Evolutionary conservation across 73 alveolate genomes (phyloP).

Genomic region (Breviolum minutum): DNA sequence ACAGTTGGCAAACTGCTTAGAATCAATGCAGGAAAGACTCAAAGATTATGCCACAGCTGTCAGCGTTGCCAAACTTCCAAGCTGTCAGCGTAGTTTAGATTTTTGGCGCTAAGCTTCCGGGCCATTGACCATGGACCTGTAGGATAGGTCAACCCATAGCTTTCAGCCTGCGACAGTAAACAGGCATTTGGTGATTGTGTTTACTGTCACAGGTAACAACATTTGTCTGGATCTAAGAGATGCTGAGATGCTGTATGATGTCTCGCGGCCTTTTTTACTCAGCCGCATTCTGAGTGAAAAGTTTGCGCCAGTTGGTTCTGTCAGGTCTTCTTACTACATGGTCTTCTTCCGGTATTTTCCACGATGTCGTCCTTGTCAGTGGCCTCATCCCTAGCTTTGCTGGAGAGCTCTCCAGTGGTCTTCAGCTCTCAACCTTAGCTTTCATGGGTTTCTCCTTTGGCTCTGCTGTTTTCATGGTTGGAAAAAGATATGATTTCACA

Average conservation of each 20-base stretch:
- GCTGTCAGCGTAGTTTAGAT: neutral
- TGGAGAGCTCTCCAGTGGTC: too few relatives aligned
- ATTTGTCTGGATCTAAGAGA: conserved; percentile 1
- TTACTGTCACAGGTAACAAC: conserved; percentile 40
- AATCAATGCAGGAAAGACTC: neutral
- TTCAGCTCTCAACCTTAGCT: too few relatives aligned
- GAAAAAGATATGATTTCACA: too few relatives aligned
- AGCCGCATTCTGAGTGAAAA: neutral
- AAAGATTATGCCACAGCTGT: neutral
- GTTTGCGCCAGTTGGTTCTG: neutral
- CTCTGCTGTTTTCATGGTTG: neutral
- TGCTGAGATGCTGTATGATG: neutral
- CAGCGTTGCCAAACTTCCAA: neutral
- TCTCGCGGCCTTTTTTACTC: too few relatives aligned
- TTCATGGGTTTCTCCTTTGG: neutral
- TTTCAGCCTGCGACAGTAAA: too few relatives aligned
- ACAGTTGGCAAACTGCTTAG: conserved; percentile 36
- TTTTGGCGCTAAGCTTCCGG: neutral
- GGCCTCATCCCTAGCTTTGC: neutral
- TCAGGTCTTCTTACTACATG: conserved; percentile 67
- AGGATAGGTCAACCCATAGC: too few relatives aligned
- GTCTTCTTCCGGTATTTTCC: conserved; percentile 73
- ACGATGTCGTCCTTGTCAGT: conserved; percentile 81
- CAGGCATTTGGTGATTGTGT: too few relatives aligned
- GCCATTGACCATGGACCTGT: too few relatives aligned